A percentile compares a stretch with the other conserved stretches of the same genome.
Evolutionary conservation across 2,329 filamentous ascomycete species (phyloP).

Genomic region (Fusarium pseudograminearum): DNA sequence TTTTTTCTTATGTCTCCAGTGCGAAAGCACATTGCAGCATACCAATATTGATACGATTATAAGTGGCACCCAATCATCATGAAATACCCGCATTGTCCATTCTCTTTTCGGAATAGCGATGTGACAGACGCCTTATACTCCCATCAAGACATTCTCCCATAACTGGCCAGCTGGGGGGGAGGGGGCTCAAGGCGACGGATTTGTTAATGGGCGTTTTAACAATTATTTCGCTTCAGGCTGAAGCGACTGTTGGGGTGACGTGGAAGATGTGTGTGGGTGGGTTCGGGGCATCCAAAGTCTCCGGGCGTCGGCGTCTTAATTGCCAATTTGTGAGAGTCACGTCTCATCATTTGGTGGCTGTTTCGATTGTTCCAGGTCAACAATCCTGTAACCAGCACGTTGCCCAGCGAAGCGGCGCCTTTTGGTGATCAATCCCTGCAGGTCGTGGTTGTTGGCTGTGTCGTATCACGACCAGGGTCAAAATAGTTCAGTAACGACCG

Average conservation of each 20-base stretch:
- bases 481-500: neutral
- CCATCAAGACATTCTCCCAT: neutral
- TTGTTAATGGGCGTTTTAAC: neutral
- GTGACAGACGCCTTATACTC: too few relatives aligned
- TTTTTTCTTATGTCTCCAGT: neutral
- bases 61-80: neutral
- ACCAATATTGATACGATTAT: neutral
- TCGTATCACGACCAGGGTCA: neutral
- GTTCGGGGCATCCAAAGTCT: neutral
- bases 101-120: neutral
- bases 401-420: neutral
- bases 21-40: neutral
- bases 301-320: neutral
- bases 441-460: neutral
- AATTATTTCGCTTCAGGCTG: neutral
- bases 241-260: neutral
- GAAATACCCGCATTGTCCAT: neutral
- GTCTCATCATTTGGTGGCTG: neutral
- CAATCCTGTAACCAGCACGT: neutral
- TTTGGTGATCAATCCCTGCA: neutral
- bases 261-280: neutral
- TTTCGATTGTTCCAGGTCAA: neutral
- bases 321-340: neutral
- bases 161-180: neutral
- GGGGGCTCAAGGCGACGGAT: neutral